phyloP scores from a whole-genome alignment of 768 basidiomycete genomes.

The Mycena belliarum region DNA sequence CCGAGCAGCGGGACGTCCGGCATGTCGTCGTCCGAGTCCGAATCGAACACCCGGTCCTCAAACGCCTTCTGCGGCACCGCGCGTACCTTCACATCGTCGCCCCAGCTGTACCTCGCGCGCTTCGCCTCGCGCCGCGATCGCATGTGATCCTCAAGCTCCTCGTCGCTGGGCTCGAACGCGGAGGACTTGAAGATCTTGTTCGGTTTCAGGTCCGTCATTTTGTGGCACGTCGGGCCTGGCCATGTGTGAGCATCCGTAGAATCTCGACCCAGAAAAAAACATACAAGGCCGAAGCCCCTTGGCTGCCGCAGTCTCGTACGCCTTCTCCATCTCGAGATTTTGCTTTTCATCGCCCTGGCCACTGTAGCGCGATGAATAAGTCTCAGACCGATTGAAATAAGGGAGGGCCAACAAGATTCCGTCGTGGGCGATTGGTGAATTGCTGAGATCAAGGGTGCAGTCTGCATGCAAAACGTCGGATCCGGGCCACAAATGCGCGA shows the following conservation, averaged over 20 bases:
- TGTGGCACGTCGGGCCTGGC: constrained; percentile 68
- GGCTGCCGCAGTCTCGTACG: constrained; percentile 55
- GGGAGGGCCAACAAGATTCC: constrained; percentile 55
- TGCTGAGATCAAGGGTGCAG: constrained; percentile 55
- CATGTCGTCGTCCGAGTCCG: constrained; percentile 48
- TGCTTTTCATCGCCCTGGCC: constrained; percentile 57
- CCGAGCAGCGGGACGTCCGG: constrained; percentile 49
- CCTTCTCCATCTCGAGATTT: constrained; percentile 55
- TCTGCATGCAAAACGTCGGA: constrained; percentile 37
- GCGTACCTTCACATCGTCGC: constrained; percentile 26
- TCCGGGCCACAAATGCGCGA: not conserved
- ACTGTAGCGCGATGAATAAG: constrained; percentile 29
- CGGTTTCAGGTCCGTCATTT: constrained; percentile 55
- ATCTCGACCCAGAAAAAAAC: constrained; percentile 21
- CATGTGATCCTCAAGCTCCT: constrained; percentile 49
- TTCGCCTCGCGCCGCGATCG: constrained; percentile 35
- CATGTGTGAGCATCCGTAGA: not conserved
- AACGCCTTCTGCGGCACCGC: constrained; percentile 29
- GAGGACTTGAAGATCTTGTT: constrained; percentile 57
- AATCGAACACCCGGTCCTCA: constrained; percentile 36
- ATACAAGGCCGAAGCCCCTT: constrained; percentile 62
- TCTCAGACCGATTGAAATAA: not conserved
- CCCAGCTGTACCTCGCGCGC: constrained; percentile 19
- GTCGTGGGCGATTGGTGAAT: constrained; percentile 53
- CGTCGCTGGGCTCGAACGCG: constrained; percentile 70